Conservation (phyloP, 1,139 yeast species). For the Candida freyschussii region DNA sequence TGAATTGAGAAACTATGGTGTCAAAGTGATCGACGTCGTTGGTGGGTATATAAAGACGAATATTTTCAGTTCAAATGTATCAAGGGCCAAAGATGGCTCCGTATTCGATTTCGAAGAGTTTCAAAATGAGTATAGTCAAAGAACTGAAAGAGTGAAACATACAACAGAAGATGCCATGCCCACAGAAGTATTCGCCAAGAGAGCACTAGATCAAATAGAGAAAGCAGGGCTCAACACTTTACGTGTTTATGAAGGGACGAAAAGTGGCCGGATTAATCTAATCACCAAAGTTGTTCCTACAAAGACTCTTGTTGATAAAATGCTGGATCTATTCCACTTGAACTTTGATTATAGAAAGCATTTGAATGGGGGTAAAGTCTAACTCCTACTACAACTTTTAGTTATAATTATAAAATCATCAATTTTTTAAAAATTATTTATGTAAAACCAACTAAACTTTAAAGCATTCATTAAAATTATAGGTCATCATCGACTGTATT, state of each 20-base stretch:
- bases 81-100: slow-evolving; percentile 39
- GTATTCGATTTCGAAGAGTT: slow-evolving; percentile 41
- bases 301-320: slow-evolving; percentile 12
- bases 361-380: slow-evolving; percentile 8
- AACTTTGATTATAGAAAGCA: slow-evolving; percentile 22
- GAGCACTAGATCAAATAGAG: slow-evolving; percentile 21
- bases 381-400: neutral
- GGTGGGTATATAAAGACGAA: slow-evolving; percentile 59
- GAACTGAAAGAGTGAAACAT: slow-evolving; percentile 46
- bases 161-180: slow-evolving; percentile 37
- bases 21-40: slow-evolving; percentile 52
- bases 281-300: slow-evolving; percentile 8
- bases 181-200: slow-evolving; percentile 21
- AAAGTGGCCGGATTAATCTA: slow-evolving; percentile 11
- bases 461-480: no score
- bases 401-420: no score
- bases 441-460: no score
- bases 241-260: slow-evolving; percentile 23
- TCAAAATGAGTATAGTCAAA: slow-evolving; percentile 35
- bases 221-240: slow-evolving; percentile 15
- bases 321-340: slow-evolving; percentile 17
- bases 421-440: no score
- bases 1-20: slow-evolving; percentile 61
- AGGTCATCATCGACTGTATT: no score
- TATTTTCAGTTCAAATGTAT: slow-evolving; percentile 39